These are phyloP conservation scores for Colletotrichum sp. DNA, from an alignment of 2,329 filamentous ascomycete genomes.

Conservation along the genomic window DNA sequence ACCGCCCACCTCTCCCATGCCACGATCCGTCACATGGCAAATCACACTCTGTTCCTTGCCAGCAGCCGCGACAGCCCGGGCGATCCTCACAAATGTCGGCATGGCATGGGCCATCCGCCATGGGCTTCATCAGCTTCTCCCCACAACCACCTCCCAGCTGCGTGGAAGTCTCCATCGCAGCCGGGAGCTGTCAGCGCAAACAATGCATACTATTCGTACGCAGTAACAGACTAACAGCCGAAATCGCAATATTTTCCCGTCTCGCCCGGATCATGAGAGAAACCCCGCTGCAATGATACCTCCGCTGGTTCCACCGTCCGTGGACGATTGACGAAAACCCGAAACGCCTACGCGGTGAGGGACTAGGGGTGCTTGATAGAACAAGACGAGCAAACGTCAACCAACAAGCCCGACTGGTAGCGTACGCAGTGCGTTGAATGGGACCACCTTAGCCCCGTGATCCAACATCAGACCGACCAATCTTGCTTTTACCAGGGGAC, in stretches of 20 bases:
- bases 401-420: not conserved
- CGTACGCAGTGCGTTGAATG: not conserved
- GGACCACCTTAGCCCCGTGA: not conserved
- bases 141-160: not conserved
- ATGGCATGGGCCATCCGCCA: not conserved
- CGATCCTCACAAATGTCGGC: not conserved
- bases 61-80: not conserved
- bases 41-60: not conserved
- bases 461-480: not conserved
- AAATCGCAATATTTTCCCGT: not conserved
- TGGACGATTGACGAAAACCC: slow-evolving; percentile 8
- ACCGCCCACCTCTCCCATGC: not conserved
- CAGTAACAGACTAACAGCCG: not conserved
- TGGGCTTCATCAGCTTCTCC: not conserved
- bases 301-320: slow-evolving; percentile 8
- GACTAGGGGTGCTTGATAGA: not conserved
- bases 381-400: not conserved
- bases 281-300: slow-evolving; percentile 1
- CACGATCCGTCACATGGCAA: not conserved
- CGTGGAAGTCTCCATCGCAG: not conserved
- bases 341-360: not conserved
- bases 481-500: not conserved
- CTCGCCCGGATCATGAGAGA: not conserved
- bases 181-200: not conserved
- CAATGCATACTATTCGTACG: not conserved